Evolutionary conservation across 768 basidiomycete species (phyloP), one percentile per base, ranked within the genome.

Genomic region (Leccinum variicolor): DNA sequence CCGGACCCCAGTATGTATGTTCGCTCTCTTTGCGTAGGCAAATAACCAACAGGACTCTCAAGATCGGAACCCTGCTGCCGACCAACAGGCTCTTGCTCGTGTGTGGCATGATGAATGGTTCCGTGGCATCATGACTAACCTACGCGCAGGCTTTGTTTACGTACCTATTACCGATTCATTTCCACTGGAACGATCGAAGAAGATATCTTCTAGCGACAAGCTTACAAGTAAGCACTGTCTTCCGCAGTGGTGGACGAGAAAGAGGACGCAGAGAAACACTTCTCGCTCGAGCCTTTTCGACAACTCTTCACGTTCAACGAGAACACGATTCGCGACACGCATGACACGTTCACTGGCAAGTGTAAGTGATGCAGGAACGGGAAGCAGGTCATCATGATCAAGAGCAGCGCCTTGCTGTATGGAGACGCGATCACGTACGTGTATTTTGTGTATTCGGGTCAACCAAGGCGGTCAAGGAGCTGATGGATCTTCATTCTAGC

Each of bases 1-100:
- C 94, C 49, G 92, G n/a, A n/a, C n/a, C n/a, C n/a, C n/a, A n/a
- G 91, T 92, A 68, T 29, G 79, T 60, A 6, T 2, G 14, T n/a
- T 15, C 9, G 10, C 6, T 51, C 8, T 7, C 36, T 26, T 6
- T 28, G 6, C 3, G 7, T n/a, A 21, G 15, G 43, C 41, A 25
- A 48, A 8, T 29, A 28, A 53, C 25, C 11, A 47, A 53, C n/a
- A 31, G 39, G 25, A 4, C 26, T 47, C 39, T 45, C n/a, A 58
- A 94, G 95, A 98, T 68, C 97, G 95, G 95, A 98, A 98, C 66
- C 95, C 95, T 25, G 96, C 96, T 10, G 93, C 94, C 26, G 96
- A 99, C 73, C 97, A 98, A 69, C 97, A 99, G 71, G 96, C 96
- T 8, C 80, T 99, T 6, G 96, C 97, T 46, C 92, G 96, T 70